Evolutionary conservation across 495 filamentous ascomycete species (phyloP).

Genomic region (Pseudoneurospora amorphoporcata): DNA sequence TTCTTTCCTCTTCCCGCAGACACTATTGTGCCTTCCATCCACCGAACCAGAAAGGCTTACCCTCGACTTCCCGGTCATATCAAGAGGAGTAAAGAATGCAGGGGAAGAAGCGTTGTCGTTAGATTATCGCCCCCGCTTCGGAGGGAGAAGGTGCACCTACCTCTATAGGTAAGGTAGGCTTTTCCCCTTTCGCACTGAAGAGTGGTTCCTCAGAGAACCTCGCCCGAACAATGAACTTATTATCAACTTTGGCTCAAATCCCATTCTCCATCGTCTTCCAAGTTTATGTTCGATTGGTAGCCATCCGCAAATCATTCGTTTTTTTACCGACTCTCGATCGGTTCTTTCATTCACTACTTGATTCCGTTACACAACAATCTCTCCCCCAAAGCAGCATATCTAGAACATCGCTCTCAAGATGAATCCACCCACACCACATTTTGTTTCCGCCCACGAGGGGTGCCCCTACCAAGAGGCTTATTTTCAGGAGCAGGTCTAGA

Average conservation of each 20-base stretch:
- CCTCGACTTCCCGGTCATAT: neutral
- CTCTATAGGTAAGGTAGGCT: neutral
- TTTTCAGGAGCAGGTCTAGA: neutral
- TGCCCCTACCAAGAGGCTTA: neutral
- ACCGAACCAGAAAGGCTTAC: neutral
- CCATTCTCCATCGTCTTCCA: neutral
- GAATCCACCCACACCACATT: neutral
- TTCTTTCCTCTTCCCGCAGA: no score
- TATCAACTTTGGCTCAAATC: neutral
- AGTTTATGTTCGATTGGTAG: neutral
- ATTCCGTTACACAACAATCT: neutral
- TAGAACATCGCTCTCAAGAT: neutral
- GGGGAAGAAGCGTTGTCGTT: neutral
- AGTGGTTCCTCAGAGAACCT: neutral
- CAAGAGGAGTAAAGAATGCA: neutral
- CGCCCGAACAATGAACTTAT: neutral
- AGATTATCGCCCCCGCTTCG: neutral
- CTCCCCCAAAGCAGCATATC: neutral
- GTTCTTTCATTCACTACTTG: neutral
- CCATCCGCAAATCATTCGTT: neutral
- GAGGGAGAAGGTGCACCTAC: neutral
- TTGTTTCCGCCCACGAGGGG: neutral
- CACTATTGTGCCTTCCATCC: neutral
- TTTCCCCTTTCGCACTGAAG: neutral
- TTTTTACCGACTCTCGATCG: neutral